Base-by-base conservation (phyloP, 345 rosid species). In the Acer campestre region DNA sequence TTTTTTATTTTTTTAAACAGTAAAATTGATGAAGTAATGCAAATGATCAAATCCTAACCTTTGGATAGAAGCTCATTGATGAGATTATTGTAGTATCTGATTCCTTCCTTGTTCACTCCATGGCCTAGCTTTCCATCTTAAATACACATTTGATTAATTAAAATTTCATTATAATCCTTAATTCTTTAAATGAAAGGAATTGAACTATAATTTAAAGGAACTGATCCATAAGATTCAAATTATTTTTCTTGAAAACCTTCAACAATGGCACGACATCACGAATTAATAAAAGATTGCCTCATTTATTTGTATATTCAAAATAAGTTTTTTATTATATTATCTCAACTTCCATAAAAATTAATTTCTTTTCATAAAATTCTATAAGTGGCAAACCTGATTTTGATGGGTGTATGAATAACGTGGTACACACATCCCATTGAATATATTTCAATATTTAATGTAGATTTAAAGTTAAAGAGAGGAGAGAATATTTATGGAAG, bases 11-110 rank as follows among this genome's bases (percentile, higher is more conserved):
- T 31, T 31, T 31, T 31, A 35, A 7, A 7, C 1, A 42, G 1
- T 35, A 11, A 12, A 13, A 63, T 0, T 48, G 4, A 25, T 18
- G 3, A 49, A 27, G 46, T 5, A 7, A 64, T 8, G 31, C 10
- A 7, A 59, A 7, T 42, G 42, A 58, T 72, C 29, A 25, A 14
- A n/a, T 63, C 68, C 51, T 20, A 63, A 86, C 90, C 90, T 0
- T 85, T 83, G n/a, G 81, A 75, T 22, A 84, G 59, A 25, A 89
- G 79, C 84, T 84, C 76, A 86, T 89, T 75, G 17, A 63, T 63
- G 67, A 63, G 40, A 23, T 29, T 63, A 14, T 63, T 63, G 42
- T 63, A 63, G 35, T 63, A 63, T 63, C 4, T 6, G 63, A 59
- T 20, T 59, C 63, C 63, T 59, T 59, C 63, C 3, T 59, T 3